phyloP scores from a whole-genome alignment of 495 filamentous ascomycete species.

The Pyrenula massariospora region DNA sequence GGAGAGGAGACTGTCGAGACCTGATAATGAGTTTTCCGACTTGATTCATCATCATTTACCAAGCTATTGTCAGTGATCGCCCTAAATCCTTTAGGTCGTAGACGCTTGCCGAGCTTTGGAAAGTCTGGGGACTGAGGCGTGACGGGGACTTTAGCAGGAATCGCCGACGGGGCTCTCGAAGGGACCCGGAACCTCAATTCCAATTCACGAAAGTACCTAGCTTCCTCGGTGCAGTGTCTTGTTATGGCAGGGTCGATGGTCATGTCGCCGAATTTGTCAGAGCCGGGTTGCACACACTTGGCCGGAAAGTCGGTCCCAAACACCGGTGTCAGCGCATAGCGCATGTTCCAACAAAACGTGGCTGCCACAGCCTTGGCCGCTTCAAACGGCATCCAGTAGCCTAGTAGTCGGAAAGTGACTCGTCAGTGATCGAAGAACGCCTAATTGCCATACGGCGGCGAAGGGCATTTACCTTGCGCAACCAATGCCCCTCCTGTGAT shows the following conservation, averaged over 20 bases:
- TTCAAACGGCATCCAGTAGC: slow-evolving; percentile 93
- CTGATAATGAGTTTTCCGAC: slow-evolving; percentile 9
- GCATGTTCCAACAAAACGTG: slow-evolving; percentile 79
- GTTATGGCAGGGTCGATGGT: slow-evolving; percentile 54
- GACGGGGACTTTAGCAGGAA: slow-evolving; percentile 2
- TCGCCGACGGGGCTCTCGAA: neutral
- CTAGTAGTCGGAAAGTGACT: slow-evolving; percentile 26
- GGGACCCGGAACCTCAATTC: slow-evolving; percentile 12
- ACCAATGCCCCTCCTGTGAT: slow-evolving; percentile 86
- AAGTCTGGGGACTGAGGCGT: slow-evolving; percentile 7
- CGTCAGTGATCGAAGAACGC: slow-evolving; percentile 1
- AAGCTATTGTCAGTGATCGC: neutral
- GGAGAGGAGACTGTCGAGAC: slow-evolving; percentile 20
- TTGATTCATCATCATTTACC: slow-evolving; percentile 8
- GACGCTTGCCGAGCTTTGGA: slow-evolving; percentile 4
- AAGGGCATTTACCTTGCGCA: slow-evolving; percentile 61
- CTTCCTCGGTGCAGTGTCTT: slow-evolving; percentile 36
- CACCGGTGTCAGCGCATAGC: slow-evolving; percentile 71
- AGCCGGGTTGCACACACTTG: slow-evolving; percentile 51
- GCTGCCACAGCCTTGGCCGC: slow-evolving; percentile 74
- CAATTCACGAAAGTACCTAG: slow-evolving; percentile 31
- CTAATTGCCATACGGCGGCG: neutral
- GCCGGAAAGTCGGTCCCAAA: slow-evolving; percentile 74
- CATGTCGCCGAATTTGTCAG: slow-evolving; percentile 51
- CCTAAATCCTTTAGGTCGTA: slow-evolving; percentile 2